These are phyloP conservation scores for Metschnikowia matae DNA, from an alignment of 805 yeast species.

Conservation along the genomic window DNA sequence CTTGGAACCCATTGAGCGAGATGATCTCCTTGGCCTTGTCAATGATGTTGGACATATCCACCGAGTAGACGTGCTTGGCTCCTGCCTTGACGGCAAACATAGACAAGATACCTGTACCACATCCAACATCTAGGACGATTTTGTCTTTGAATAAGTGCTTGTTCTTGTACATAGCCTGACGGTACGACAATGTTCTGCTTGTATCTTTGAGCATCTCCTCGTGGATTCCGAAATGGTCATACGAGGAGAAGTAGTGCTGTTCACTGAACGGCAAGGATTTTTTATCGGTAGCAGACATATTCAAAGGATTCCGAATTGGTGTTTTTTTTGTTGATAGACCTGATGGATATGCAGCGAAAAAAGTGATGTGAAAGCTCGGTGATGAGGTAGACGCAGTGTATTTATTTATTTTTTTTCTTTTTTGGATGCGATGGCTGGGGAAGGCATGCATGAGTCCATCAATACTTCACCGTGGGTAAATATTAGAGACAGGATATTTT, in stretches of 20 bases:
- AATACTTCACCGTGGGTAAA: background rate
- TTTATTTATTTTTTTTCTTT: background rate
- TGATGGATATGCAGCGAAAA: background rate
- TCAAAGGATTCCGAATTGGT: background rate
- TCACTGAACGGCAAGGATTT: constrained; percentile 63
- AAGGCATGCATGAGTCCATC: background rate
- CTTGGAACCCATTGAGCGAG: constrained; percentile 74
- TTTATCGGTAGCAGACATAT: constrained; percentile 63
- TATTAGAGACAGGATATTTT: background rate
- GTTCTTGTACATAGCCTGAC: constrained; percentile 90
- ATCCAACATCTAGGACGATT: constrained; percentile 94
- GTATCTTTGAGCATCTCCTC: constrained; percentile 98
- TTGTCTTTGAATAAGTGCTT: constrained; percentile 86
- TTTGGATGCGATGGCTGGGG: constrained; percentile 3
- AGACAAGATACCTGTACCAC: constrained; percentile 96
- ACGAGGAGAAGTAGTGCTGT: constrained; percentile 92
- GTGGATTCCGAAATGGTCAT: constrained; percentile 96
- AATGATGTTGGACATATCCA: constrained; percentile 94
- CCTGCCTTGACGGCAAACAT: constrained; percentile 99
- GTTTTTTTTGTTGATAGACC: background rate
- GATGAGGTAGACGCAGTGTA: constrained; percentile 1
- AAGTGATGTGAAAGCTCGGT: background rate
- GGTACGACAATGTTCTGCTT: constrained; percentile 84
- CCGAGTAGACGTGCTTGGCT: constrained; percentile 95
- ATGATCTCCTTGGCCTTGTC: constrained; percentile 93